phyloP scores from a whole-genome alignment of 371 early-diverging fungal species.

The Mortierella polycephala region DNA sequence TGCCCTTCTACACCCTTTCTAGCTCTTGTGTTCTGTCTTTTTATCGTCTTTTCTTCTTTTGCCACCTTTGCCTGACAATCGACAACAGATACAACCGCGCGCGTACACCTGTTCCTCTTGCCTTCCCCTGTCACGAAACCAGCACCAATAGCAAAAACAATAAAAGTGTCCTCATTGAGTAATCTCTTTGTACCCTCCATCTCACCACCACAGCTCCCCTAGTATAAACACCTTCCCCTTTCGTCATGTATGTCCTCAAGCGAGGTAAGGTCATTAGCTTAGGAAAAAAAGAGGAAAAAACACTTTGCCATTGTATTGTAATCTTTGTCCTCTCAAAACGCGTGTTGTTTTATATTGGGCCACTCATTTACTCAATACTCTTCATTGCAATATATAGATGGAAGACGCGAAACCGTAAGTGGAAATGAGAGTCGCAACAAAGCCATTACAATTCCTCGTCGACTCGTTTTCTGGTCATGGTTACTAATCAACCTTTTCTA shows the following conservation, averaged over 20 bases:
- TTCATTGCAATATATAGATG: conserved; percentile 25
- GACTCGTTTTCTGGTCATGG: neutral
- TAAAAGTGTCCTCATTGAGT: no score
- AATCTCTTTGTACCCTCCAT: neutral
- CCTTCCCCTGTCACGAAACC: no score
- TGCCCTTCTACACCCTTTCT: neutral
- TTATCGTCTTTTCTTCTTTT: conserved; percentile 3
- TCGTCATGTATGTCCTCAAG: conserved; percentile 50
- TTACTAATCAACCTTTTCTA: neutral
- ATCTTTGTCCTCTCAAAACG: neutral
- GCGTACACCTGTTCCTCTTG: neutral
- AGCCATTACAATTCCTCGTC: neutral
- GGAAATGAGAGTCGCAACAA: neutral
- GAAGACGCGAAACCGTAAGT: conserved; percentile 55
- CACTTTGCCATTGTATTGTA: neutral
- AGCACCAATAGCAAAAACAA: no score
- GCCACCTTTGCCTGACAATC: neutral
- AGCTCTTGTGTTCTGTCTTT: neutral
- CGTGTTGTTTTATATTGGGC: neutral
- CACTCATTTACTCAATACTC: neutral
- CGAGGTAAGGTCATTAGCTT: conserved; percentile 31
- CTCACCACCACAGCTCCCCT: neutral
- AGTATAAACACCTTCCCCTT: neutral
- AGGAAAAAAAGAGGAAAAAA: no score
- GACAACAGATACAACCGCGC: neutral